Evolutionary conservation across 176 grass and related monocot genomes (phyloP).

Genomic region (Canna indica): DNA sequence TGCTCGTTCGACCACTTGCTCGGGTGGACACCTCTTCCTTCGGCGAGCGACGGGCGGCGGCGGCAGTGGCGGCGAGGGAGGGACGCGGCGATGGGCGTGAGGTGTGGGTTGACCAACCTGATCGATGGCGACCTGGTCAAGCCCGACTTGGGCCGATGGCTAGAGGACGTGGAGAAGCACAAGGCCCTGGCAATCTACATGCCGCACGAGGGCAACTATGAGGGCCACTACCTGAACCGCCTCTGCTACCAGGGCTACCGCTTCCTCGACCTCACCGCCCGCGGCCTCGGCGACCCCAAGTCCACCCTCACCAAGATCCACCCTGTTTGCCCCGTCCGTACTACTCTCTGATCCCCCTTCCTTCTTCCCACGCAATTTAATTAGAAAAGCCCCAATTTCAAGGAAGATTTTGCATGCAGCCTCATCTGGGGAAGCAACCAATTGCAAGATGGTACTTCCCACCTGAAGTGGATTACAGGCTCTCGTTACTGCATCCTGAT

Average conservation of each 20-base stretch:
- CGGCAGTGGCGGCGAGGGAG: conserved; percentile 20
- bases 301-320: conserved; percentile 84
- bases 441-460: conserved; percentile 91
- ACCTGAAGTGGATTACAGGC: conserved; percentile 91
- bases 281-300: conserved; percentile 75
- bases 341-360: not conserved
- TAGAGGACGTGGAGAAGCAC: conserved; percentile 78
- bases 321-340: conserved; percentile 66
- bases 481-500: conserved; percentile 68
- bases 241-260: conserved; percentile 78
- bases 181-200: conserved; percentile 81
- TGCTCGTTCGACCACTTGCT: no score
- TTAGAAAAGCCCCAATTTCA: no score
- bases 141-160: conserved; percentile 65
- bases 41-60: not conserved
- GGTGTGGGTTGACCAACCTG: conserved; percentile 34
- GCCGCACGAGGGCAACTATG: conserved; percentile 91
- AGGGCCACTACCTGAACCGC: conserved; percentile 74
- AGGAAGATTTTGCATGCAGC: conserved; percentile 37
- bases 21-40: conserved; percentile 26
- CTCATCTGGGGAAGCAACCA: conserved; percentile 75
- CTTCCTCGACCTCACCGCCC: conserved; percentile 81
- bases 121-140: conserved; percentile 62
- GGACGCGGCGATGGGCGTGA: conserved; percentile 10
- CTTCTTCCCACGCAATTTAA: no score